Percentiles rank a stretch among this genome's conserved stretches.
Conservation (phyloP, 805 yeast species). For the Jamesozyma hellenica region DNA sequence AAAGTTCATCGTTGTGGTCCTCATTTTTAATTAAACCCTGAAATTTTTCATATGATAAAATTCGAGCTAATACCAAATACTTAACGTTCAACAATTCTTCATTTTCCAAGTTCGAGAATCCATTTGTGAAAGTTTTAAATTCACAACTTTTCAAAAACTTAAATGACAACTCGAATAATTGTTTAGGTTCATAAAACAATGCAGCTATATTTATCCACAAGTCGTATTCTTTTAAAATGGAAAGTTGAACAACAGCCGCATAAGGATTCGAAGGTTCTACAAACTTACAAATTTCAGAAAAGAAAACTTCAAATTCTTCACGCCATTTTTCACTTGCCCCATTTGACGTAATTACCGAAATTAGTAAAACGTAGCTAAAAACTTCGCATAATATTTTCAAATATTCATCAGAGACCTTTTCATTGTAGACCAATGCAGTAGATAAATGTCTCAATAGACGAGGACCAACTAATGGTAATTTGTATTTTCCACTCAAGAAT, state of each 20-base stretch:
- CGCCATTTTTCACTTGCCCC: constrained; percentile 18
- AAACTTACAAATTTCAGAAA: constrained; percentile 33
- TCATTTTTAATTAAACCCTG: constrained; percentile 7
- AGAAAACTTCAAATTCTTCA: constrained; percentile 20
- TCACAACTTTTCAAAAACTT: constrained; percentile 17
- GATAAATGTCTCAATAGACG: constrained; percentile 39
- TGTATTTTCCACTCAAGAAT: constrained; percentile 12
- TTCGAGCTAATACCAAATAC: constrained; percentile 49
- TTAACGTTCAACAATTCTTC: constrained; percentile 50
- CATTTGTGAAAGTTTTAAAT: constrained; percentile 9
- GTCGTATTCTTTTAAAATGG: constrained; percentile 51
- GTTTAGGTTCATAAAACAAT: constrained; percentile 8
- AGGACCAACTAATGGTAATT: constrained; percentile 43
- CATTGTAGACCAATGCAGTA: constrained; percentile 38
- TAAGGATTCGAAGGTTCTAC: constrained; percentile 38
- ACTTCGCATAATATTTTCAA: constrained; percentile 31
- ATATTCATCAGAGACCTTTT: constrained; percentile 50
- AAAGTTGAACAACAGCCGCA: constrained; percentile 52
- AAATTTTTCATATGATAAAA: constrained; percentile 33
- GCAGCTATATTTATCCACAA: constrained; percentile 39
- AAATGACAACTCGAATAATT: constrained; percentile 12
- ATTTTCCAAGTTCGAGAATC: constrained; percentile 21
- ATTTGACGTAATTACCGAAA: constrained; percentile 28
- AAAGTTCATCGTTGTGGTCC: constrained; percentile 12
- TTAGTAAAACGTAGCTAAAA: constrained; percentile 40